Evolutionary conservation across 2,329 filamentous ascomycete species (phyloP).

Genomic region (Hysterium pulicare): DNA sequence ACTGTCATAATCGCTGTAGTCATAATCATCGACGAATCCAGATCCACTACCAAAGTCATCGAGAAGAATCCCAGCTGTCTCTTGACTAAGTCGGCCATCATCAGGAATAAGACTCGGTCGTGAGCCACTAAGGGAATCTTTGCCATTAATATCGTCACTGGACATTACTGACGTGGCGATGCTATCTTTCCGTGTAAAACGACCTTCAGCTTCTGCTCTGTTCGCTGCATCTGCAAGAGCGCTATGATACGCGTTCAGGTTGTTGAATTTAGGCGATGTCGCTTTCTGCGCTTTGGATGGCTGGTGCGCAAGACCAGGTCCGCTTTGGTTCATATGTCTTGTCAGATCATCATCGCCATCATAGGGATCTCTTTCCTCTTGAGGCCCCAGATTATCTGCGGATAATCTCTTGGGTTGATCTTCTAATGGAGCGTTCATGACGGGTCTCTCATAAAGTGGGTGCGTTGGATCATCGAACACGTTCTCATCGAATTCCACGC

Average conservation of each 20-base stretch:
- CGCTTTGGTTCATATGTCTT: slow-evolving; percentile 22
- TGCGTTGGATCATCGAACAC: slow-evolving; percentile 61
- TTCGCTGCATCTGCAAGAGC: slow-evolving; percentile 79
- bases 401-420: slow-evolving; percentile 10
- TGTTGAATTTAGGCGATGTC: slow-evolving; percentile 39
- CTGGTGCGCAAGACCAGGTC: slow-evolving; percentile 54
- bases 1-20: slow-evolving; percentile 56
- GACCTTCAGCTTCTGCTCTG: slow-evolving; percentile 70
- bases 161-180: slow-evolving; percentile 29
- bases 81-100: slow-evolving; percentile 49
- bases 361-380: slow-evolving; percentile 24
- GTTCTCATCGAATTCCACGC: slow-evolving; percentile 65
- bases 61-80: slow-evolving; percentile 36
- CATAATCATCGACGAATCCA: slow-evolving; percentile 44
- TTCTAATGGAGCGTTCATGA: slow-evolving; percentile 19
- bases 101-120: slow-evolving; percentile 47
- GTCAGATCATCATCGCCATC: slow-evolving; percentile 30
- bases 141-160: slow-evolving; percentile 31
- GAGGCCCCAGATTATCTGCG: slow-evolving; percentile 14
- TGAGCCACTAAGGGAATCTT: slow-evolving; percentile 30
- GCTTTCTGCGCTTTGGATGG: slow-evolving; percentile 31
- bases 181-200: slow-evolving; percentile 64
- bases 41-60: slow-evolving; percentile 36
- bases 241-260: slow-evolving; percentile 72
- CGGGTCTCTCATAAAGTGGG: slow-evolving; percentile 49